These are phyloP conservation scores for Lodderomyces elongisporus DNA, from an alignment of 1,139 yeast genomes.

Conservation along the genomic window DNA sequence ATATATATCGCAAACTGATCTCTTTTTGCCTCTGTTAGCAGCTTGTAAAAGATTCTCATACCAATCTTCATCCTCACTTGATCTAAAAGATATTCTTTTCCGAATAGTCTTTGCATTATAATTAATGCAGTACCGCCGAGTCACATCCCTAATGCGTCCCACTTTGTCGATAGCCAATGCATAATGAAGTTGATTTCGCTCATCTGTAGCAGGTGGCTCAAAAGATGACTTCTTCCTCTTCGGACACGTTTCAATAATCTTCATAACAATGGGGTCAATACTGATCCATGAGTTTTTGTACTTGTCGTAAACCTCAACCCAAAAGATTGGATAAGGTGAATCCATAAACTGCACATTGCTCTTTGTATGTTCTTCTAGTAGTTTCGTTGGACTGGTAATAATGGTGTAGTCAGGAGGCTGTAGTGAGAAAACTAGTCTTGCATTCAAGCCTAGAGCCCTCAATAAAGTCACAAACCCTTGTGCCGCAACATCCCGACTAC, in stretches of 20 bases:
- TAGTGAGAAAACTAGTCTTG: slow-evolving; percentile 72
- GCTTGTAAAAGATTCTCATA: slow-evolving; percentile 38
- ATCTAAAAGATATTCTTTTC: slow-evolving; percentile 58
- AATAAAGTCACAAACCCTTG: slow-evolving; percentile 82
- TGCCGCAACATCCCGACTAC: slow-evolving; percentile 76
- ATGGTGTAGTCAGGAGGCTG: slow-evolving; percentile 85
- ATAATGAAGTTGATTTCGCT: slow-evolving; percentile 60
- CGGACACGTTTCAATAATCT: slow-evolving; percentile 62
- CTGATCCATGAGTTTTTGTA: slow-evolving; percentile 73
- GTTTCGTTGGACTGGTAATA: slow-evolving; percentile 16
- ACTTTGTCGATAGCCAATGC: slow-evolving; percentile 69
- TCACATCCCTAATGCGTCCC: slow-evolving; percentile 73
- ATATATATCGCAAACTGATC: slow-evolving; percentile 49
- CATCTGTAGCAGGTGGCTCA: slow-evolving; percentile 69
- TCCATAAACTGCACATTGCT: slow-evolving; percentile 10
- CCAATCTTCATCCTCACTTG: slow-evolving; percentile 61
- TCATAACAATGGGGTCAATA: slow-evolving; percentile 68
- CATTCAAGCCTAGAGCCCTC: slow-evolving; percentile 64
- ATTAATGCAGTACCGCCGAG: slow-evolving; percentile 69
- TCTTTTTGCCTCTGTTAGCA: slow-evolving; percentile 23
- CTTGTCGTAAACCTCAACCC: slow-evolving; percentile 94
- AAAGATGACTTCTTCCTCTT: slow-evolving; percentile 53
- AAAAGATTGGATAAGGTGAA: slow-evolving; percentile 65
- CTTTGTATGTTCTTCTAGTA: slow-evolving; percentile 7
- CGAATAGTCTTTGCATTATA: slow-evolving; percentile 73